Base-by-base conservation (phyloP, 1,284 basidiomycete species). In the Tilletia caries region DNA sequence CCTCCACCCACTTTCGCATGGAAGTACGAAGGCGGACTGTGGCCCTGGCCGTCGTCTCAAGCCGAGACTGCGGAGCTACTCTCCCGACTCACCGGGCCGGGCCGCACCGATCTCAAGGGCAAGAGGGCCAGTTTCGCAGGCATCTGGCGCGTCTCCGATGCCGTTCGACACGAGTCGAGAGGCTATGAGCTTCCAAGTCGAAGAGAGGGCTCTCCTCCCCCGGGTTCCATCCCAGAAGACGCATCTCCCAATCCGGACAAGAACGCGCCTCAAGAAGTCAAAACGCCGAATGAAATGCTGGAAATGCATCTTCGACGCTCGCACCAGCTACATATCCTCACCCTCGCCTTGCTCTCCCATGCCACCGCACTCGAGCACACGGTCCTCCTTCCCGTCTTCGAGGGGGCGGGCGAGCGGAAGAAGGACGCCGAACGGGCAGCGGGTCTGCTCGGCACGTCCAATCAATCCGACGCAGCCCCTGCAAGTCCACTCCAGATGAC, bases 311-410 rank as follows among this genome's bases (percentile, higher is more conserved):
- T 37, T 20, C 2, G n/a, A 8, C 46, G 23, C 6, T 3, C 25
- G 1, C 44, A 52, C n/a, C 32, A 52, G 27, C 27, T 52, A 5
- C 48, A 52, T 10, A 58, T 46, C 44, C 25, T 66, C 20, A 67
- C 62, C 25, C 66, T 52, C 23, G 66, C n/a, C 1, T 33, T 66
- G 44, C 62, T 67, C 65, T 18, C n/a, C 12, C 46, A 48, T 20
- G 64, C 62, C 20, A 89, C 91, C 77, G 93, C 96, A 78, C 87
- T 92, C 3, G 96, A 96, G 82, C 92, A 97, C 75, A 91, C 91
- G 2, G 88, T 87, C 8, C 86, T 95, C 23, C 86, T 97, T 18
- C 88, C 90, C 0, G 90, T 91, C 0, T 97, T 97, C 77, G 93
- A 96, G 79, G 85, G 86, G 29, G 91, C 91, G 0, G 93, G 95